A percentile compares a stretch with the other conserved stretches of the same genome.
Evolutionary conservation across 345 rosid genomes (phyloP).

Genomic region (Sonneratia alba): DNA sequence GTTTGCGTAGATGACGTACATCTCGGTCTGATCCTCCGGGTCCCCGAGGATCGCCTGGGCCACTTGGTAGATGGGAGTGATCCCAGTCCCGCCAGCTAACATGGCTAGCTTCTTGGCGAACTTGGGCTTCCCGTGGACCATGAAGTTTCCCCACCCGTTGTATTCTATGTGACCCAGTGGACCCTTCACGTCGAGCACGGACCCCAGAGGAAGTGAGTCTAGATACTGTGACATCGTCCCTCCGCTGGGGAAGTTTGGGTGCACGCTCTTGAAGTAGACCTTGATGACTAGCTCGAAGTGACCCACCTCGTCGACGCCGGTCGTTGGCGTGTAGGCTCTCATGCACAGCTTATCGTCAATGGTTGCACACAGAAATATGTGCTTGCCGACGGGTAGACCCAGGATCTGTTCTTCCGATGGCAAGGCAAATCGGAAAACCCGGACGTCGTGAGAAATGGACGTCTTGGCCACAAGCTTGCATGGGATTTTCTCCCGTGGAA

Average conservation of each 20-base stretch:
- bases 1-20: conserved; percentile 77
- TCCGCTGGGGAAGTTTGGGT: conserved; percentile 75
- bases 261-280: conserved; percentile 62
- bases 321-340: conserved; percentile 85
- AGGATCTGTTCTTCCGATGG: conserved; percentile 60
- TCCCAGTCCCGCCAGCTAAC: conserved; percentile 94
- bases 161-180: conserved; percentile 87
- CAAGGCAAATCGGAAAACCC: conserved; percentile 54
- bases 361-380: conserved; percentile 61
- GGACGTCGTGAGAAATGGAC: conserved; percentile 62
- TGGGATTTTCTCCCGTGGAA: conserved; percentile 66
- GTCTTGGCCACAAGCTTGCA: conserved; percentile 68
- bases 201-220: conserved; percentile 56
- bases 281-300: conserved; percentile 75
- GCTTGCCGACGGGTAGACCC: conserved; percentile 83
- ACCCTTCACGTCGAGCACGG: conserved; percentile 65
- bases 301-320: conserved; percentile 52
- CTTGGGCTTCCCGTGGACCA: conserved; percentile 68
- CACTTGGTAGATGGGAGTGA: conserved; percentile 82
- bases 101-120: conserved; percentile 72
- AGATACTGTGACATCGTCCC: conserved; percentile 79
- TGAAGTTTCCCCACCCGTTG: conserved; percentile 54
- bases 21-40: conserved; percentile 72
- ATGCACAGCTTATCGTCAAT: conserved; percentile 63
- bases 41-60: conserved; percentile 64